Conservation (phyloP, 805 yeast genomes). For the Debaryomyces hansenii region DNA sequence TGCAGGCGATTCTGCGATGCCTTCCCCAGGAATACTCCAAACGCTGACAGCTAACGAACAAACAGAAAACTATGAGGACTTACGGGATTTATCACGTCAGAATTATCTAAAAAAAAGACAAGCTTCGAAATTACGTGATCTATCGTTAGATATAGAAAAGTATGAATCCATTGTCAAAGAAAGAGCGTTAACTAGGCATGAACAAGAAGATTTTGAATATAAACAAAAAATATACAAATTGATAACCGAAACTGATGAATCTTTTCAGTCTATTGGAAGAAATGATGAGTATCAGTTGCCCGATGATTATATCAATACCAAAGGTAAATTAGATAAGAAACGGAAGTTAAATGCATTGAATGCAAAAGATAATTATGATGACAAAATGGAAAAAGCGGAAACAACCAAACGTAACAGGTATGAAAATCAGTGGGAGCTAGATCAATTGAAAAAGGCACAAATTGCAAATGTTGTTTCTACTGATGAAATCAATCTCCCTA, state of each 20-base stretch:
- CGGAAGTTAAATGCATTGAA: constrained; percentile 54
- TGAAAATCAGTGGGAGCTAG: constrained; percentile 52
- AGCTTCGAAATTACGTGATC: constrained; percentile 15
- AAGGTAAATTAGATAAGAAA: constrained; percentile 53
- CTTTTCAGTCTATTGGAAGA: constrained; percentile 2
- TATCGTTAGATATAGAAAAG: constrained; percentile 14
- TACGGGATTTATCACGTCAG: constrained; percentile 17
- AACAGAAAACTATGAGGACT: constrained; percentile 4
- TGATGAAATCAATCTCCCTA: constrained; percentile 43
- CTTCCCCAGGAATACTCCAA: not conserved
- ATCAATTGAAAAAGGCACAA: constrained; percentile 47
- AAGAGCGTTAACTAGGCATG: constrained; percentile 6
- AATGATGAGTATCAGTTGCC: constrained; percentile 49
- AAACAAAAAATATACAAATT: constrained; percentile 17
- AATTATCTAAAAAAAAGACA: constrained; percentile 22
- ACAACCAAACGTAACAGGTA: constrained; percentile 15
- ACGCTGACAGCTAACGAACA: not conserved
- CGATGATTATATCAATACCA: constrained; percentile 52
- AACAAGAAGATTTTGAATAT: constrained; percentile 16
- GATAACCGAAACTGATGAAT: constrained; percentile 22
- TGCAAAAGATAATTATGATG: constrained; percentile 22
- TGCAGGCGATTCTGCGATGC: constrained; percentile 1
- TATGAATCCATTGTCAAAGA: constrained; percentile 3
- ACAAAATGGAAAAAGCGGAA: constrained; percentile 18
- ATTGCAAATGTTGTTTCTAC: constrained; percentile 26